A percentile compares a stretch with the other conserved stretches of the same genome.
Evolutionary conservation across 1,284 basidiomycete species (phyloP).

Genomic region (Meripilus lineatus): DNA sequence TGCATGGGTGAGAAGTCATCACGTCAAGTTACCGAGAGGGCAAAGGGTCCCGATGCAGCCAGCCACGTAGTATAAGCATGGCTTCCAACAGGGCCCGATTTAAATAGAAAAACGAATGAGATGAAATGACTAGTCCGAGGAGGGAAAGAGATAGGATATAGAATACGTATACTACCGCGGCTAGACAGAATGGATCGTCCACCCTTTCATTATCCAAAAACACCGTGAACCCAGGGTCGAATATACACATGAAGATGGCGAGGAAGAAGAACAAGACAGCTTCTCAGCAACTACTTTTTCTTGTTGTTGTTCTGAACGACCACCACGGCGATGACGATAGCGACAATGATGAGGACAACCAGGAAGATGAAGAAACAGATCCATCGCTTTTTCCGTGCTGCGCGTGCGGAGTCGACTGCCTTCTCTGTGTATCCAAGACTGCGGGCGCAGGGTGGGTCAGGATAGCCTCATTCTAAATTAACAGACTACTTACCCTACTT

Average conservation of each 20-base stretch:
- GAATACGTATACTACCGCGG: no score
- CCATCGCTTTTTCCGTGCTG: conserved; percentile 91
- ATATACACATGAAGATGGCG: no score
- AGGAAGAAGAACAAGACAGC: background rate
- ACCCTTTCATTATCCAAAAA: no score
- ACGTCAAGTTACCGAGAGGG: background rate
- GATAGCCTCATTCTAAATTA: conserved; percentile 6
- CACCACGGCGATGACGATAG: conserved; percentile 54
- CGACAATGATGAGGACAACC: conserved; percentile 57
- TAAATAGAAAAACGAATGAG: background rate
- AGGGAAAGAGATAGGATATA: background rate
- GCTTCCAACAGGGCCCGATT: background rate
- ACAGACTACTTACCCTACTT: conserved; percentile 62
- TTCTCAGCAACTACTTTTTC: conserved; percentile 23
- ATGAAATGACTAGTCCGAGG: background rate
- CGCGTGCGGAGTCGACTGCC: conserved; percentile 83
- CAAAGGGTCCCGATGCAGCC: background rate
- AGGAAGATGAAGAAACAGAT: conserved; percentile 75
- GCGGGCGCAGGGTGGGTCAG: no score
- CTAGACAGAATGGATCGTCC: no score
- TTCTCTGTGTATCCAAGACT: conserved; percentile 81
- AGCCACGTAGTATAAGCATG: background rate
- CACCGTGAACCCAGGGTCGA: no score
- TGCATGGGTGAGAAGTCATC: no score
- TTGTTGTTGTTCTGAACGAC: conserved; percentile 33